Evolutionary conservation across 2,329 filamentous ascomycete species (phyloP).

Genomic region (Pseudogymnoascus verrucosus): DNA sequence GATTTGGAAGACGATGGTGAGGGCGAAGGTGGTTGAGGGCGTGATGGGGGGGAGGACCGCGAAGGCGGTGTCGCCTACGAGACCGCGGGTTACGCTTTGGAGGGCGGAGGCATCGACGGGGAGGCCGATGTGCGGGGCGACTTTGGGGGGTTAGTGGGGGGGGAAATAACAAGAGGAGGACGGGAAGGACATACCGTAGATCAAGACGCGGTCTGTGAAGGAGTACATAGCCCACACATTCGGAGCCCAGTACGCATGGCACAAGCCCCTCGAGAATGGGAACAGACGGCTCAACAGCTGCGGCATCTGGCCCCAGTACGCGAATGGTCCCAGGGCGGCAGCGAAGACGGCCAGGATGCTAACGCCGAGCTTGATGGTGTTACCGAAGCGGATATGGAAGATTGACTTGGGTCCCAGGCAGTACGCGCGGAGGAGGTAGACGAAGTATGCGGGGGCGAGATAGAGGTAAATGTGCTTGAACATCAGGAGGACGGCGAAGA

Average conservation of each 20-base stretch:
- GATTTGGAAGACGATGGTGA: constrained; percentile 76
- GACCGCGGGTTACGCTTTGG: constrained; percentile 81
- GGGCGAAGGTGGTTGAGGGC: constrained; percentile 67
- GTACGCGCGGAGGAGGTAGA: constrained; percentile 82
- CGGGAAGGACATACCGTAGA: constrained; percentile 53
- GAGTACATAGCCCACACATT: constrained; percentile 98
- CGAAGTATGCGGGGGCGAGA: constrained; percentile 89
- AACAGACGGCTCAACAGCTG: constrained; percentile 82
- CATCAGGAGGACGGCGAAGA: constrained; percentile 80
- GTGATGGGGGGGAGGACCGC: constrained; percentile 84
- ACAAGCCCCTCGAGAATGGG: constrained; percentile 86
- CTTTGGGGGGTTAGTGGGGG: constrained; percentile 39
- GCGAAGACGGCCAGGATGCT: constrained; percentile 66
- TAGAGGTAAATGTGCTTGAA: constrained; percentile 99
- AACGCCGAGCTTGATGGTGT: constrained; percentile 73
- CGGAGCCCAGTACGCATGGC: constrained; percentile 97
- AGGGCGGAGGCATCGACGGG: constrained; percentile 65
- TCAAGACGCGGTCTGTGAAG: constrained; percentile 75
- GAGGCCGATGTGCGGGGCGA: constrained; percentile 74
- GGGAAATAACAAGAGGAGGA: background rate
- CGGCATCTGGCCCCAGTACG: constrained; percentile 68
- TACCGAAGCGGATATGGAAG: constrained; percentile 67
- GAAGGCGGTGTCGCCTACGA: constrained; percentile 90
- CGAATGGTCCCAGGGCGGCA: constrained; percentile 85
- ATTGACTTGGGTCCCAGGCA: constrained; percentile 73